Conservation (phyloP, 257 asterid genomes). For the Primulina huaijiensis region DNA sequence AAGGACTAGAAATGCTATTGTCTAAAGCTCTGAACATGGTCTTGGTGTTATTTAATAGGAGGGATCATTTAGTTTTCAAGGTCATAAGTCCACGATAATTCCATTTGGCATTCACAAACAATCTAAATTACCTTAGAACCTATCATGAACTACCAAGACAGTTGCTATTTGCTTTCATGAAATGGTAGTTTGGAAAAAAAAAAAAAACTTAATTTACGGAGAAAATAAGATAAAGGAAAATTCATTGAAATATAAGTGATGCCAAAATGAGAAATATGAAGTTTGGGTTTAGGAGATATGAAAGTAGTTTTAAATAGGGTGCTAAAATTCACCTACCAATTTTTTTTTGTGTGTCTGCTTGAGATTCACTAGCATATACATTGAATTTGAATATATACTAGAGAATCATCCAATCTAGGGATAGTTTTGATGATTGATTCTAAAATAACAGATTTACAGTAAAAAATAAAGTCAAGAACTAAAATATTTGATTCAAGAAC, state of each 20-base stretch:
- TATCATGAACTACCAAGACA: background rate
- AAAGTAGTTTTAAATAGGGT: slow-evolving; percentile 8
- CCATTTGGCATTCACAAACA: slow-evolving; percentile 8
- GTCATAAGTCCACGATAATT: slow-evolving; percentile 7
- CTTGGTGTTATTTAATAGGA: background rate
- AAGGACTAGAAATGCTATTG: slow-evolving; percentile 1
- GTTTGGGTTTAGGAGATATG: slow-evolving; percentile 1
- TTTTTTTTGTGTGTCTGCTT: background rate
- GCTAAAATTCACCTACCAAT: background rate
- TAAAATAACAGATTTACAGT: background rate
- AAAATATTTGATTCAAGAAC: slow-evolving; percentile 7
- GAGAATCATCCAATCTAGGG: background rate
- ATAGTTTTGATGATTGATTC: background rate
- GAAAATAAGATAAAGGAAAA: background rate
- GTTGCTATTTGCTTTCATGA: background rate
- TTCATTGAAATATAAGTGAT: background rate
- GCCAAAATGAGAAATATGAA: background rate
- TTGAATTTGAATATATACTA: slow-evolving; percentile 10
- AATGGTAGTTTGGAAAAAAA: background rate
- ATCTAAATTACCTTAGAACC: background rate
- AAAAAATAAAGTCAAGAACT: slow-evolving; percentile 2
- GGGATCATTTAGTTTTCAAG: slow-evolving; percentile 8
- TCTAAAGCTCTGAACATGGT: background rate
- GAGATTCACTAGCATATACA: slow-evolving; percentile 1
- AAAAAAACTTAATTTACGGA: background rate